Evolutionary conservation across 169 alveolate species (phyloP).

Genomic region (Besnoitia besnoiti): DNA sequence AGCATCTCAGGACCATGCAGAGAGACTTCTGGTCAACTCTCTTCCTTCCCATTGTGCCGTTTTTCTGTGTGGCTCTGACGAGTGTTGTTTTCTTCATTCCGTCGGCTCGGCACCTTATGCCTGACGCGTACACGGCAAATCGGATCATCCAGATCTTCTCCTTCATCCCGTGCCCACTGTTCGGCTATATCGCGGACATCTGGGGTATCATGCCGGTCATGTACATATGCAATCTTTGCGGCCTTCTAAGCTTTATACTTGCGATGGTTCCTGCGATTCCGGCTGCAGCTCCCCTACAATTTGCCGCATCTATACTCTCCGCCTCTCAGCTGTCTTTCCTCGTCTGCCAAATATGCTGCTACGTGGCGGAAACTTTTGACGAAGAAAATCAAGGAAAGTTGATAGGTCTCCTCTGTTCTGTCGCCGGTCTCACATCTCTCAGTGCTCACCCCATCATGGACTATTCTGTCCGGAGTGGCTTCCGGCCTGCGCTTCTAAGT

Average conservation of each 20-base stretch:
- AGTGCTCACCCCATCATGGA: slow-evolving; percentile 23
- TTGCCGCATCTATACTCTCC: slow-evolving; percentile 12
- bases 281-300: slow-evolving; percentile 20
- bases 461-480: slow-evolving; percentile 16
- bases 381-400: slow-evolving; percentile 41
- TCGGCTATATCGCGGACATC: slow-evolving; percentile 39
- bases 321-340: slow-evolving; percentile 46
- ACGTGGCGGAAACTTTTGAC: slow-evolving; percentile 1
- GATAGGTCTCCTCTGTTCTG: slow-evolving; percentile 33
- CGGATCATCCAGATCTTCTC: slow-evolving; percentile 51
- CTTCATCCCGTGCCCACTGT: slow-evolving; percentile 46
- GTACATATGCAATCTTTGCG: slow-evolving; percentile 33
- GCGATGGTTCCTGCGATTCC: slow-evolving; percentile 38
- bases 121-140: slow-evolving; percentile 49
- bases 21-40: not conserved
- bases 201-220: slow-evolving; percentile 42
- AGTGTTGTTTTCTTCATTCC: slow-evolving; percentile 46
- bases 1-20: not conserved
- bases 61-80: slow-evolving; percentile 7
- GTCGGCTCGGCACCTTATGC: slow-evolving; percentile 36
- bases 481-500: not conserved
- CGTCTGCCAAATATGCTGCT: slow-evolving; percentile 45
- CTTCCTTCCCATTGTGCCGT: slow-evolving; percentile 19
- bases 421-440: slow-evolving; percentile 37
- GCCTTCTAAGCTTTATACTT: not conserved